Evolutionary conservation across 2,329 filamentous ascomycete species (phyloP).

Genomic region (Fusarium sp.): DNA sequence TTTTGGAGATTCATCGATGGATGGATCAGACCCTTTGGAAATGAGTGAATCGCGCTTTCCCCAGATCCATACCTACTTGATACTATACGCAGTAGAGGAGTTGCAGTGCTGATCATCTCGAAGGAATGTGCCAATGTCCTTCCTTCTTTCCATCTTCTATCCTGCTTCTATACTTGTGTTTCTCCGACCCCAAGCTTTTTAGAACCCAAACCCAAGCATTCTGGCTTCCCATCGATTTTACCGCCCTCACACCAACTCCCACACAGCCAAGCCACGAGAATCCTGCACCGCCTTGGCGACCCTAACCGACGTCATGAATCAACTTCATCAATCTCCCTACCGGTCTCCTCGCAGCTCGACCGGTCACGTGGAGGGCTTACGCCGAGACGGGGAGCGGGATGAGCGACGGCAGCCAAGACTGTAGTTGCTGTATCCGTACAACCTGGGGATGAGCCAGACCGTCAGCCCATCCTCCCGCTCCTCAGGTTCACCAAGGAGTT

Average conservation of each 20-base stretch:
- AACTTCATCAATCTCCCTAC: neutral
- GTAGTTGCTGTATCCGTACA: neutral
- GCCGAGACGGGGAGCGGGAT: conserved; percentile 13
- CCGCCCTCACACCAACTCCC: conserved; percentile 22
- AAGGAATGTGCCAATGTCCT: neutral
- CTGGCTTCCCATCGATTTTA: conserved; percentile 1
- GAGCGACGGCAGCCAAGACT: conserved; percentile 26
- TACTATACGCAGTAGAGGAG: neutral
- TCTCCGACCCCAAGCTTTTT: neutral
- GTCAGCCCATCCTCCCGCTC: neutral
- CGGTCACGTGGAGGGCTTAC: conserved; percentile 25
- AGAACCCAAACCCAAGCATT: neutral
- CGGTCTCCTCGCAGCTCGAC: neutral
- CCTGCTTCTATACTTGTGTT: neutral
- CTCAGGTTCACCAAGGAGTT: neutral
- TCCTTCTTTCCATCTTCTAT: conserved; percentile 7
- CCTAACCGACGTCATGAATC: conserved; percentile 8
- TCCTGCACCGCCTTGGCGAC: conserved; percentile 10
- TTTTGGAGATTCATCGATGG: conserved; percentile 22
- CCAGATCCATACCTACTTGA: neutral
- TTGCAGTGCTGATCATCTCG: conserved; percentile 2
- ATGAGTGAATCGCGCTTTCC: neutral
- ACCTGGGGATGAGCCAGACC: neutral
- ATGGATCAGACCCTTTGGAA: neutral
- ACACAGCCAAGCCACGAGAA: neutral